phyloP scores from a whole-genome alignment of 108 stramenopile genomes.

The Fragilariopsis cylindrus region DNA sequence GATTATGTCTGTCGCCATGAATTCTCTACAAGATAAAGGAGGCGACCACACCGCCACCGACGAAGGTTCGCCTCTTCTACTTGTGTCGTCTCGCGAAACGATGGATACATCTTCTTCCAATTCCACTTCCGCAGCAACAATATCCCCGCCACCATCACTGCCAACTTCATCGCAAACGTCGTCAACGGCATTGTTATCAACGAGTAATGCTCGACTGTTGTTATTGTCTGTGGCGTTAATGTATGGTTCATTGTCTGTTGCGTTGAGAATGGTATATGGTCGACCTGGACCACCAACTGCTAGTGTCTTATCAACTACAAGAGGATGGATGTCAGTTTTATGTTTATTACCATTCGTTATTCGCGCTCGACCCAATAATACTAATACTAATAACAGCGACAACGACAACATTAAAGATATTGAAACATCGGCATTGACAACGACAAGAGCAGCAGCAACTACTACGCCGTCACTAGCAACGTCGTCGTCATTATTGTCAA shows the following conservation, averaged over 20 bases:
- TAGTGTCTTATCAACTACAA: conserved; percentile 42
- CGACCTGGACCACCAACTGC: conserved; percentile 48
- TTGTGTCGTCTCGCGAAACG: too few species aligned
- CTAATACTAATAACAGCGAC: not conserved
- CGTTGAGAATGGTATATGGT: conserved; percentile 49
- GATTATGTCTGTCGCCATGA: too few species aligned
- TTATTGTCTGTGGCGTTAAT: conserved; percentile 55
- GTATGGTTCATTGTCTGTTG: conserved; percentile 59
- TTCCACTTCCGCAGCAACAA: too few species aligned
- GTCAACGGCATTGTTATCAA: not conserved
- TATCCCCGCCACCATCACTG: too few species aligned
- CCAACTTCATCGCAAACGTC: not conserved
- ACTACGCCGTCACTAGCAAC: not conserved
- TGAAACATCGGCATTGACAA: not conserved
- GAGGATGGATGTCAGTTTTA: conserved; percentile 49
- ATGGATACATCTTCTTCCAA: too few species aligned
- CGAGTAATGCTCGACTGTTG: conserved; percentile 14
- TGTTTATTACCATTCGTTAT: conserved; percentile 48
- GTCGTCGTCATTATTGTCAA: not conserved
- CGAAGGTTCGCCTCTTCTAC: too few species aligned
- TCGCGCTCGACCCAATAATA: not conserved
- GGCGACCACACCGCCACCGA: too few species aligned
- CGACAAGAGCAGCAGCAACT: not conserved
- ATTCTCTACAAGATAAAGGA: too few species aligned
- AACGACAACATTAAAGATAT: not conserved